phyloP scores from a whole-genome alignment of 306 rosid genomes.

The Purshia tridentata region DNA sequence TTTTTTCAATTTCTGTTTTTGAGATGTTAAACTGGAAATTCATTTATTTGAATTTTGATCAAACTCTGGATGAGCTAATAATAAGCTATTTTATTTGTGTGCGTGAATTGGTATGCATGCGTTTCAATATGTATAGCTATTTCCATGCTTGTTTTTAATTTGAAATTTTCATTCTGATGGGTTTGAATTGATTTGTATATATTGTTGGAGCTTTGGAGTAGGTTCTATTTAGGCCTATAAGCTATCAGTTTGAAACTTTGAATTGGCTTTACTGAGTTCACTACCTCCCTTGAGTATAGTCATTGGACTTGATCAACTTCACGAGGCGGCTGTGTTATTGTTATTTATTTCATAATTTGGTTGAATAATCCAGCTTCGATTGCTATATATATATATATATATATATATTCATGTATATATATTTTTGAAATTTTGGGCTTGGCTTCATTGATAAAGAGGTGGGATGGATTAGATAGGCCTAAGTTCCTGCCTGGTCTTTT shows the following conservation, averaged over 20 bases:
- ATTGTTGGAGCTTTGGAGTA: not conserved
- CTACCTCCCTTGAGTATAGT: not conserved
- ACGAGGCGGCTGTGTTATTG: not conserved
- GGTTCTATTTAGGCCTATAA: not conserved
- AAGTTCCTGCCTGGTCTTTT: too few relatives aligned
- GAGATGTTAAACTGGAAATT: not conserved
- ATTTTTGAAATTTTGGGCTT: not conserved
- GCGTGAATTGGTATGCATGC: not conserved
- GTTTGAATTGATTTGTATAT: conserved; percentile 2
- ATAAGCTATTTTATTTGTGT: not conserved
- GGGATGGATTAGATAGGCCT: not conserved
- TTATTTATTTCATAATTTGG: not conserved
- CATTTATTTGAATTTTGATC: not conserved
- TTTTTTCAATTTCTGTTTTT: not conserved
- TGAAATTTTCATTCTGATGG: not conserved
- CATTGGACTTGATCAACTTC: conserved; percentile 12
- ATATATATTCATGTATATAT: too few relatives aligned
- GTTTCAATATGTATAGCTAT: not conserved
- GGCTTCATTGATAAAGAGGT: not conserved
- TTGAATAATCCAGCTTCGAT: not conserved
- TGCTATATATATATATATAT: not conserved
- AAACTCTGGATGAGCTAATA: not conserved
- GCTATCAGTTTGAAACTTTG: conserved; percentile 11
- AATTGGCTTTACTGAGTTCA: conserved; percentile 9
- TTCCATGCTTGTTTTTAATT: not conserved